Evolutionary conservation across 2,329 filamentous ascomycete species (phyloP).

Genomic region (Fusarium dlaminii): DNA sequence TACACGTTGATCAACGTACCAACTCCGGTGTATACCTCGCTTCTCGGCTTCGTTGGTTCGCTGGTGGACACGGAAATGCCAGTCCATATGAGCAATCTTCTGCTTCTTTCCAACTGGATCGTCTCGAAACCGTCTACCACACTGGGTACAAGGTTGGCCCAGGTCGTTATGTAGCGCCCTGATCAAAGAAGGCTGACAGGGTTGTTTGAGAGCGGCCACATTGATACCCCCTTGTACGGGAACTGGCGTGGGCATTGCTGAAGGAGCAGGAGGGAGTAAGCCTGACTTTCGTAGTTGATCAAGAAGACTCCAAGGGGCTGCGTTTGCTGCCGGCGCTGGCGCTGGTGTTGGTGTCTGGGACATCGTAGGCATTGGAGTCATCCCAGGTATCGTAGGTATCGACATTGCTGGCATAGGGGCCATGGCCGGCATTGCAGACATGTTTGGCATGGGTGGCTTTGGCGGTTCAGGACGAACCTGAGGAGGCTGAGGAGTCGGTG

Average conservation of each 20-base stretch:
- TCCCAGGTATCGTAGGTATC: slow-evolving; percentile 45
- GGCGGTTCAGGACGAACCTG: slow-evolving; percentile 16
- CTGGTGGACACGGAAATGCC: slow-evolving; percentile 96
- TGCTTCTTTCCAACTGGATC: slow-evolving; percentile 82
- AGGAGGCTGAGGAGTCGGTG: slow-evolving; percentile 53
- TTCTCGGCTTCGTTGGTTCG: slow-evolving; percentile 87
- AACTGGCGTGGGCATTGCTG: slow-evolving; percentile 50
- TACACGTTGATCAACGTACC: slow-evolving; percentile 91
- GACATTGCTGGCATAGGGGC: slow-evolving; percentile 53
- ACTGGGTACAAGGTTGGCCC: slow-evolving; percentile 89
- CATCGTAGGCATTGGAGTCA: slow-evolving; percentile 57
- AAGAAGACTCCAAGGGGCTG: slow-evolving; percentile 68
- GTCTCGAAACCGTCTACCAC: slow-evolving; percentile 84
- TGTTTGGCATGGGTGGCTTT: slow-evolving; percentile 11
- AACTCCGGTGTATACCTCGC: slow-evolving; percentile 88
- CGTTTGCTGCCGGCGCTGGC: slow-evolving; percentile 48
- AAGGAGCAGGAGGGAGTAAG: slow-evolving; percentile 61
- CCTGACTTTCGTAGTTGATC: slow-evolving; percentile 75
- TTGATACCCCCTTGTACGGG: slow-evolving; percentile 68
- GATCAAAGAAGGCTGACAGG: slow-evolving; percentile 81
- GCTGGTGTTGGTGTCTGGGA: slow-evolving; percentile 38
- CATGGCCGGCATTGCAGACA: slow-evolving; percentile 41
- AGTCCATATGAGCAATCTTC: slow-evolving; percentile 94
- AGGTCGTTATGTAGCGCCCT: slow-evolving; percentile 80
- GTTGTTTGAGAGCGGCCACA: slow-evolving; percentile 73